Percentiles rank a stretch among this genome's conserved stretches.
Evolutionary conservation across 805 yeast genomes (phyloP).

Genomic region (Wickerhamomyces rabaulensis): DNA sequence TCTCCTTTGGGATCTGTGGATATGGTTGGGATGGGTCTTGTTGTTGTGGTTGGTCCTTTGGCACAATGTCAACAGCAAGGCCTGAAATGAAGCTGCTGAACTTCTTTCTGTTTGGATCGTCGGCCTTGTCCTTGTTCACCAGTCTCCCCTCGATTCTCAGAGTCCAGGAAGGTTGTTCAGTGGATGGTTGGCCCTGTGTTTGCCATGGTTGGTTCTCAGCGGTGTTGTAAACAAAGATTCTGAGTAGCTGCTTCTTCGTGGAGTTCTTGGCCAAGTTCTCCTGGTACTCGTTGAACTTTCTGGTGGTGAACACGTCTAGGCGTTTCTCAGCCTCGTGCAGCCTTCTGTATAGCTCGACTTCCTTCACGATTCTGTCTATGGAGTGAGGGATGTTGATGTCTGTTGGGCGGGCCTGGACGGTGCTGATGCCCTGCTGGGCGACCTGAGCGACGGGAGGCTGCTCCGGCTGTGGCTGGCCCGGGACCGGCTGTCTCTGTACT

Average conservation of each 20-base stretch:
- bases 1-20: slow-evolving; percentile 18
- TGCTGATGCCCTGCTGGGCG: slow-evolving; percentile 13
- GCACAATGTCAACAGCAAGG: slow-evolving; percentile 69
- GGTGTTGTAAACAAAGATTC: slow-evolving; percentile 80
- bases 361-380: slow-evolving; percentile 49
- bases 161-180: slow-evolving; percentile 64
- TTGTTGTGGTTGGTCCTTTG: slow-evolving; percentile 26
- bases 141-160: slow-evolving; percentile 84
- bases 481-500: neutral
- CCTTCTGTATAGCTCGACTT: slow-evolving; percentile 65
- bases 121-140: slow-evolving; percentile 45
- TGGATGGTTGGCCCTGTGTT: slow-evolving; percentile 49
- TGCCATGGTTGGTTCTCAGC: slow-evolving; percentile 92
- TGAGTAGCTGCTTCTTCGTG: slow-evolving; percentile 52
- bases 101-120: slow-evolving; percentile 46
- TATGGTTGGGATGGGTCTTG: slow-evolving; percentile 16
- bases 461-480: slow-evolving; percentile 1
- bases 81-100: slow-evolving; percentile 81
- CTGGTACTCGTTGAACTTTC: slow-evolving; percentile 82
- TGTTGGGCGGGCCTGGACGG: slow-evolving; percentile 38
- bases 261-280: slow-evolving; percentile 47
- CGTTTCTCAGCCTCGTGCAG: slow-evolving; percentile 77
- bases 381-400: slow-evolving; percentile 46
- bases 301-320: slow-evolving; percentile 73
- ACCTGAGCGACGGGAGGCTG: slow-evolving; percentile 12